A percentile compares a stretch with the other conserved stretches of the same genome.
These are phyloP conservation scores for Lippia alba DNA, from an alignment of 305 asterid species.

Conservation along the genomic window DNA sequence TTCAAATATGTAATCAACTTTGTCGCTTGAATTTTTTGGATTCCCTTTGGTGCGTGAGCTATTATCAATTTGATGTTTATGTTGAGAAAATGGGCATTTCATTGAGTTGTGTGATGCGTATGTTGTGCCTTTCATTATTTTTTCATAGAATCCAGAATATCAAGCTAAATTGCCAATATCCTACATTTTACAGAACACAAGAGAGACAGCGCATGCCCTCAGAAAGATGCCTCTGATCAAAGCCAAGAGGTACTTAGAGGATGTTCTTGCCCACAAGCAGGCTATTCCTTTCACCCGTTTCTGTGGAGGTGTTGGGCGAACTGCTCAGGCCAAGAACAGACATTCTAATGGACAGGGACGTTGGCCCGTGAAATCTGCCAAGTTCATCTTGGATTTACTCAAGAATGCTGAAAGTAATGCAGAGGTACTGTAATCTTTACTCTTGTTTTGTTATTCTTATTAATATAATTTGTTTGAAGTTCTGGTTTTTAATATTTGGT, in stretches of 20 bases:
- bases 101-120: neutral
- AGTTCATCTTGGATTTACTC: conserved; percentile 69
- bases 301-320: conserved; percentile 82
- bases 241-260: conserved; percentile 87
- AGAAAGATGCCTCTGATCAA: conserved; percentile 65
- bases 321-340: conserved; percentile 84
- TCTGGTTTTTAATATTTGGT: neutral
- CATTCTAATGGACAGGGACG: conserved; percentile 94
- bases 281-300: conserved; percentile 88
- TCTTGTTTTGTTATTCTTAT: neutral
- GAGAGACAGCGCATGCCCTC: conserved; percentile 85
- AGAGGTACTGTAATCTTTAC: conserved; percentile 46
- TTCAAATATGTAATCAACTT: no score
- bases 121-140: neutral
- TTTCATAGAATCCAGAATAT: neutral
- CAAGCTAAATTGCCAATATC: neutral
- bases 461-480: no score
- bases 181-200: conserved; percentile 56
- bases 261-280: conserved; percentile 83
- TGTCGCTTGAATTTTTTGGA: neutral
- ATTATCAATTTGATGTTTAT: neutral
- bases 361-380: conserved; percentile 84
- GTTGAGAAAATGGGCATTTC: neutral
- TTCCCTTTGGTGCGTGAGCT: neutral
- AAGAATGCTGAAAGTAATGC: conserved; percentile 88